Evolutionary conservation across 768 basidiomycete species (phyloP).

Genomic region (Leucocoprinus birnbaumii): DNA sequence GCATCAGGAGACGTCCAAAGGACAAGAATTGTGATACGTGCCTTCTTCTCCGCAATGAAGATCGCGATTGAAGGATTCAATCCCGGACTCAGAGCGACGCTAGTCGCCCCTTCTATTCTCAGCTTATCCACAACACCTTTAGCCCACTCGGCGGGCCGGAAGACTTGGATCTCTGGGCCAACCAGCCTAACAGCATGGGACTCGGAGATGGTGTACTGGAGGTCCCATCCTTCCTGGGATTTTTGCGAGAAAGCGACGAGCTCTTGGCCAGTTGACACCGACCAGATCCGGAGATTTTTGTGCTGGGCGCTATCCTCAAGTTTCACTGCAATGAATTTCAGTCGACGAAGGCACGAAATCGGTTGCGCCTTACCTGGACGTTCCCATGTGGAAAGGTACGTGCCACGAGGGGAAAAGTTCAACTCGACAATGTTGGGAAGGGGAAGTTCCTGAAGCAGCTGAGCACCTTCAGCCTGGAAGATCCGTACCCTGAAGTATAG

Average conservation of each 20-base stretch:
- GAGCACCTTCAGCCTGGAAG: slow-evolving; percentile 69
- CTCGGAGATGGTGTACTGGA: slow-evolving; percentile 90
- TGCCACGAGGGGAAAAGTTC: slow-evolving; percentile 90
- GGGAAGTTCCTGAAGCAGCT: slow-evolving; percentile 71
- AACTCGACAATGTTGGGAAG: slow-evolving; percentile 80
- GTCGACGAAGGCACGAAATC: neutral
- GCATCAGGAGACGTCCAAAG: slow-evolving; percentile 1
- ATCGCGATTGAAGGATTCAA: slow-evolving; percentile 87
- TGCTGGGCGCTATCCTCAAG: slow-evolving; percentile 88
- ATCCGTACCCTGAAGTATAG: slow-evolving; percentile 59
- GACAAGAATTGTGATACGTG: slow-evolving; percentile 21
- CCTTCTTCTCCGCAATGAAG: slow-evolving; percentile 94
- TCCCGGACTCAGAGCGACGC: slow-evolving; percentile 76
- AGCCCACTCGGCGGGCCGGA: slow-evolving; percentile 74
- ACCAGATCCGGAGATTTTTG: slow-evolving; percentile 93
- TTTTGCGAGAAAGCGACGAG: slow-evolving; percentile 88
- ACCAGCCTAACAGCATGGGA: slow-evolving; percentile 82
- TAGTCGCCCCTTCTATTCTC: slow-evolving; percentile 79
- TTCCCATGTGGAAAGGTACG: slow-evolving; percentile 95
- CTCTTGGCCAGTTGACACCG: slow-evolving; percentile 81
- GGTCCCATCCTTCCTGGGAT: slow-evolving; percentile 85
- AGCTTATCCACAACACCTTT: slow-evolving; percentile 82
- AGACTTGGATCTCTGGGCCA: slow-evolving; percentile 80
- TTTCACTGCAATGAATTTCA: slow-evolving; percentile 48
- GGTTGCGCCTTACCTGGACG: slow-evolving; percentile 64